Conservation (phyloP, 2,329 filamentous ascomycete genomes). For the Colletotrichum sp. region DNA sequence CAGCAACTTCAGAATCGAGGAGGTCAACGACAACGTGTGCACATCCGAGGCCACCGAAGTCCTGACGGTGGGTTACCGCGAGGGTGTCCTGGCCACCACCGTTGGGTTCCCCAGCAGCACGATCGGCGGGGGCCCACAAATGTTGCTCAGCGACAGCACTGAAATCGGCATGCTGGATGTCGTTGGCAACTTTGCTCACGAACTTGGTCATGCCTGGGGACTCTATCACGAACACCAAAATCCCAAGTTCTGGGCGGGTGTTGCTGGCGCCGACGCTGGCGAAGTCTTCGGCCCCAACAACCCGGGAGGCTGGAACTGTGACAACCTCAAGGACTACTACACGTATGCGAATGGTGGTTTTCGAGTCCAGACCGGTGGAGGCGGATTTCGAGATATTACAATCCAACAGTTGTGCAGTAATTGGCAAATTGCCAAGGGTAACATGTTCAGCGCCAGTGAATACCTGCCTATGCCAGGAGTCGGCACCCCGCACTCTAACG, state of each 20-base stretch:
- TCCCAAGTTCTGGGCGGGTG: constrained; percentile 25
- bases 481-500: not conserved
- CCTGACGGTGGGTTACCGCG: not conserved
- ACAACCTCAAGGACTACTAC: constrained; percentile 11
- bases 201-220: constrained; percentile 32
- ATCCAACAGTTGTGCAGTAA: not conserved
- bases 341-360: not conserved
- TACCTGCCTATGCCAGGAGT: not conserved
- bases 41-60: constrained; percentile 1
- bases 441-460: not conserved
- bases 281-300: not conserved
- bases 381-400: not conserved
- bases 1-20: constrained; percentile 17
- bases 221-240: constrained; percentile 32
- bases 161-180: constrained; percentile 6
- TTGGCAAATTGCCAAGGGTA: not conserved
- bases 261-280: not conserved
- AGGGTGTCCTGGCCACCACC: not conserved
- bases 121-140: not conserved
- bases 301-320: constrained; percentile 3
- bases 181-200: constrained; percentile 27
- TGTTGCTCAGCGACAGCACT: constrained; percentile 11
- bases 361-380: not conserved
- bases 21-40: constrained; percentile 7
- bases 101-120: not conserved